Evolutionary conservation across 2,329 filamentous ascomycete genomes (phyloP), one percentile per base, ranked within the genome.

Genomic region (Xylaria sp.): DNA sequence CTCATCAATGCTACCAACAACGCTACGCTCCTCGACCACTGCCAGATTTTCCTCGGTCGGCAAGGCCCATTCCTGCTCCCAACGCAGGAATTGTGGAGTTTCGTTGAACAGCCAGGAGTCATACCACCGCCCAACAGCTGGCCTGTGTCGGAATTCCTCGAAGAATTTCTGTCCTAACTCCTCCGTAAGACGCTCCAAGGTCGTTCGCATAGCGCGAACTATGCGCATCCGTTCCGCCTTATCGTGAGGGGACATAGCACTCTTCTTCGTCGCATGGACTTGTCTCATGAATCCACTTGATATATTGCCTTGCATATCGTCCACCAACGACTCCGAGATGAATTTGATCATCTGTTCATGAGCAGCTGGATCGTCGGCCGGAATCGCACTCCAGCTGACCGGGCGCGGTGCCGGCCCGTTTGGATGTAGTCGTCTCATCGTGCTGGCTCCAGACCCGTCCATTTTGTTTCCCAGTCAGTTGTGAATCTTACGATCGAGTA

Each of bases 151-250:
- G 47, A 67, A 70, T 39, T 70, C 66, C 22, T 70, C 66, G 20
- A 69, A 70, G 39, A 70, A 70, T 31, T 69, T 69, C 61, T 70
- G 66, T 2, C 69, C 69, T 36, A 70, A 29, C 39, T 70, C 69
- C 50, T 70, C 69, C 15, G 69, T 70, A 53, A 70, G 63, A 10
- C 69, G 69, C 50, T 70, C 69, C 22, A 70, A 55, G 17, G 69
- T 61, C 22, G 66, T 65, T 45, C 69, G 66, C 69, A 70, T 70
- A 27, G 62, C 56, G 31, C 69, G 69, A 49, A 70, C 56, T 44
- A 70, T 61, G 51, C 66, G 69, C 69, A 70, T 70, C 33, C 69
- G 66, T 39, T 70, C 69, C 38, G 69, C 69, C 55, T 70, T 70
- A 38, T 70, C 66, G 25, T 67, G 69, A 42, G 69, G 69, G 13